Conservation (phyloP, 306 rosid species). For the Citrullus mucosospermus region DNA sequence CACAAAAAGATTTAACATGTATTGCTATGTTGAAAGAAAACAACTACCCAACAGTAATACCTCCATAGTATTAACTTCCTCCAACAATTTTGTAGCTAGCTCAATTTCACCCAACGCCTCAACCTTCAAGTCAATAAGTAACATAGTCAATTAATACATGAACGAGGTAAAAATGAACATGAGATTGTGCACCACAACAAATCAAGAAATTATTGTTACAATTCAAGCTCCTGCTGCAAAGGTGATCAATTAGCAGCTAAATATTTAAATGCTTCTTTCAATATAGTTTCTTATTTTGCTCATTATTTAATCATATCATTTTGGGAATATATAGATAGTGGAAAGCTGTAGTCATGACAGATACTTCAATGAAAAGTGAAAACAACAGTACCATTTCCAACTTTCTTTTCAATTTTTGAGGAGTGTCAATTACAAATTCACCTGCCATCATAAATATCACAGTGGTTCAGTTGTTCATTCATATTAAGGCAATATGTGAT, state of each 20-base stretch:
- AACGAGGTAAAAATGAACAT: not conserved
- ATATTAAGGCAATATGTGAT: not conserved
- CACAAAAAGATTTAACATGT: not conserved
- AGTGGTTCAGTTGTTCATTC: not conserved
- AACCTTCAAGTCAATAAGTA: conserved; percentile 40
- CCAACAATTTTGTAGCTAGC: conserved; percentile 77
- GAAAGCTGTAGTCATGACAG: not conserved
- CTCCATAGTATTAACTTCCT: conserved; percentile 44
- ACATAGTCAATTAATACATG: not conserved
- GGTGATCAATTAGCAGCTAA: not conserved
- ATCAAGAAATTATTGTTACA: not conserved
- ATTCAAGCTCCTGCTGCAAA: not conserved
- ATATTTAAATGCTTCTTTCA: not conserved
- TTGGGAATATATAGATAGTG: not conserved
- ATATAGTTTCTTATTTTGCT: not conserved
- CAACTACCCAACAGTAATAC: conserved; percentile 23
- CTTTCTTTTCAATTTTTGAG: conserved; percentile 77
- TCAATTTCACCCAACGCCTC: conserved; percentile 92
- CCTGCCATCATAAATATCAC: conserved; percentile 36
- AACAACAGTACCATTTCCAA: conserved; percentile 72
- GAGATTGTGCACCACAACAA: not conserved
- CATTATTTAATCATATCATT: not conserved
- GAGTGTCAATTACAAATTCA: conserved; percentile 77
- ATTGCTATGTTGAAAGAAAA: conserved; percentile 6
- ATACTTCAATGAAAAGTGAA: not conserved